Percentiles rank a stretch among this genome's conserved stretches.
Evolutionary conservation across 1,284 basidiomycete genomes (phyloP).

Genomic region (Dichomitus squalens): DNA sequence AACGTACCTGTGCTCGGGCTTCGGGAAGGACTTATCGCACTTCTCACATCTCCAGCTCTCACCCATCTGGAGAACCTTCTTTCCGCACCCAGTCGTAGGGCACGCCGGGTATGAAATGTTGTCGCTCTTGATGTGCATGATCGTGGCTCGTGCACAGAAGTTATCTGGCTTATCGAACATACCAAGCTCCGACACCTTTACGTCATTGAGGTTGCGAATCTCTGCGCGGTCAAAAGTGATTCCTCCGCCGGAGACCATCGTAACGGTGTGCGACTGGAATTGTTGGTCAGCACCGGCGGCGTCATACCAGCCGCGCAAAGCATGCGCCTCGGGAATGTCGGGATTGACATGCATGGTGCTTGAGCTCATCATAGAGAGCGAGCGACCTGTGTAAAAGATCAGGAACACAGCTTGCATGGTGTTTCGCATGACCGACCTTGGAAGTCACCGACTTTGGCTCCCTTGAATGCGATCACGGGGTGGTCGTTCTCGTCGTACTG

Average conservation of each 20-base stretch:
- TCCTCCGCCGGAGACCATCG: slow-evolving; percentile 39
- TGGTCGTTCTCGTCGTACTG: slow-evolving; percentile 61
- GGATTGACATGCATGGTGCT: slow-evolving; percentile 85
- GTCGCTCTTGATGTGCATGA: slow-evolving; percentile 90
- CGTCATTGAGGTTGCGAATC: slow-evolving; percentile 77
- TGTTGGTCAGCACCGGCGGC: slow-evolving; percentile 58
- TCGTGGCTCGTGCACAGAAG: slow-evolving; percentile 83
- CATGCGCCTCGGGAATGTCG: slow-evolving; percentile 86
- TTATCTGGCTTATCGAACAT: slow-evolving; percentile 80
- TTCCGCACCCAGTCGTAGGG: slow-evolving; percentile 81
- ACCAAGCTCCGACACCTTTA: slow-evolving; percentile 82
- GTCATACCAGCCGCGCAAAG: slow-evolving; percentile 92
- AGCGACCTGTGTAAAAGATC: slow-evolving; percentile 56
- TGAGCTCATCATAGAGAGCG: slow-evolving; percentile 71
- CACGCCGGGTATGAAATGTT: slow-evolving; percentile 93
- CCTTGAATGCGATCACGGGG: slow-evolving; percentile 91
- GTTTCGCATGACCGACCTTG: slow-evolving; percentile 57
- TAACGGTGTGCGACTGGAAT: slow-evolving; percentile 74
- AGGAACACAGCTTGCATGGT: background rate
- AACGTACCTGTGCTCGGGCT: slow-evolving; percentile 82
- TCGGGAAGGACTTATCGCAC: slow-evolving; percentile 76
- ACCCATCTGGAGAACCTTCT: slow-evolving; percentile 82
- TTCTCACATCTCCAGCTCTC: slow-evolving; percentile 93
- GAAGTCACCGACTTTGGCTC: slow-evolving; percentile 94
- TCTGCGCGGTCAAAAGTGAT: slow-evolving; percentile 68